A percentile compares a stretch with the other conserved stretches of the same genome.
These are phyloP conservation scores for Zalaria obscura DNA, from an alignment of 2,329 filamentous ascomycete species.

Conservation along the genomic window DNA sequence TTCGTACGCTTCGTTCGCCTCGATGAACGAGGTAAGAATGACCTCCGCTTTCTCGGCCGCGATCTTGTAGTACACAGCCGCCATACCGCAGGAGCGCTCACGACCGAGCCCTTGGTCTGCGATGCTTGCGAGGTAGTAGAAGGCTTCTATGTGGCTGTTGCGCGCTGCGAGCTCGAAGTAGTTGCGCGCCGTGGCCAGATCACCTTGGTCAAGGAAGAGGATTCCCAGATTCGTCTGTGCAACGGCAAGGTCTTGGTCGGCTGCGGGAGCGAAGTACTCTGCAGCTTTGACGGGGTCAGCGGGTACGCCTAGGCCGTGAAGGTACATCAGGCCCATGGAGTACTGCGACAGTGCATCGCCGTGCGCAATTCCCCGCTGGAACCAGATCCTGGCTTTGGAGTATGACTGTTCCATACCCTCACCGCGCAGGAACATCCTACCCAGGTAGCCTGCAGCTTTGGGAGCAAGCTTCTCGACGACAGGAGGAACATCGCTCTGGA, in stretches of 20 bases:
- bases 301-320: conserved; percentile 60
- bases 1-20: conserved; percentile 73
- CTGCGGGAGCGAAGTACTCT: conserved; percentile 61
- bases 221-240: conserved; percentile 73
- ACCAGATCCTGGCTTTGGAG: conserved; percentile 65
- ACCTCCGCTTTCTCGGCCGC: conserved; percentile 81
- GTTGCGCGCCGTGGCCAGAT: conserved; percentile 62
- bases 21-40: conserved; percentile 65
- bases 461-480: conserved; percentile 65
- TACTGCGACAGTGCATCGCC: conserved; percentile 77
- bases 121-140: conserved; percentile 86
- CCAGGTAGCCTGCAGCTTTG: conserved; percentile 76
- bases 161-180: conserved; percentile 81
- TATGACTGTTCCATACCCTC: conserved; percentile 73
- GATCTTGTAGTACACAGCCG: conserved; percentile 75
- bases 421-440: conserved; percentile 77
- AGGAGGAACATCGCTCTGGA: conserved; percentile 53
- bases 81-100: conserved; percentile 63
- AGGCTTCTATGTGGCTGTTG: conserved; percentile 74
- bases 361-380: conserved; percentile 60
- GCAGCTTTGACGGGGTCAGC: conserved; percentile 59
- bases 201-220: conserved; percentile 78
- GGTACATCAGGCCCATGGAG: conserved; percentile 68
- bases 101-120: conserved; percentile 66
- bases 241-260: conserved; percentile 67